Evolutionary conservation across 169 alveolate species (phyloP).

Genomic region (Neospora caninum): DNA sequence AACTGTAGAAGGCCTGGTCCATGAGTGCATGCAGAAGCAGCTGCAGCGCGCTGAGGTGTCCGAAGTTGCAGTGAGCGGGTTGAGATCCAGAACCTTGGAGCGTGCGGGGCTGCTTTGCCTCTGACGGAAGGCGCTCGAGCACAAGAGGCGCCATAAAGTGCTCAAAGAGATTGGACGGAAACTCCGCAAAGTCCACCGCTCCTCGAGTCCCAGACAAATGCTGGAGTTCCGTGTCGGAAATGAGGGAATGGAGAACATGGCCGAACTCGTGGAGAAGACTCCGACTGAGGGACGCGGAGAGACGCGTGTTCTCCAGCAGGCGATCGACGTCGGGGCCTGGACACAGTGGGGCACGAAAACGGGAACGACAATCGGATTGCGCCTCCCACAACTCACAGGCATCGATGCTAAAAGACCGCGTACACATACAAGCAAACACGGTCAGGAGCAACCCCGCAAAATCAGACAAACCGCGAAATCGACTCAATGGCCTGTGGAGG

Average conservation of each 20-base stretch:
- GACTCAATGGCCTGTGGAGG: too few species aligned
- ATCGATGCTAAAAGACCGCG: too few species aligned
- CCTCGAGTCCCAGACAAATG: slow-evolving; percentile 73
- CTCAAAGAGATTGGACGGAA: slow-evolving; percentile 57
- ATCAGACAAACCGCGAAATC: too few species aligned
- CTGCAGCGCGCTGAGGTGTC: slow-evolving; percentile 59
- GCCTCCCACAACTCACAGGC: too few species aligned
- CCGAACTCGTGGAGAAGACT: slow-evolving; percentile 67
- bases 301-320: slow-evolving; percentile 4
- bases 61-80: slow-evolving; percentile 26
- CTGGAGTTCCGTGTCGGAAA: slow-evolving; percentile 73
- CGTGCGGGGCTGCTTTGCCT: neutral
- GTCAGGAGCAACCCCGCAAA: too few species aligned
- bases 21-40: slow-evolving; percentile 56
- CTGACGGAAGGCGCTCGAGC: neutral
- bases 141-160: slow-evolving; percentile 24
- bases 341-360: neutral
- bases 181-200: slow-evolving; percentile 68
- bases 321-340: slow-evolving; percentile 31
- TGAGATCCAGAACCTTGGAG: neutral
- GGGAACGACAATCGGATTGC: too few species aligned
- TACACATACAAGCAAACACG: too few species aligned
- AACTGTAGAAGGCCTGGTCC: slow-evolving; percentile 58
- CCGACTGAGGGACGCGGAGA: neutral
- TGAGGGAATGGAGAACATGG: slow-evolving; percentile 63